These are phyloP conservation scores for Geranium incanum DNA, from an alignment of 441 rosid species.

Conservation along the genomic window DNA sequence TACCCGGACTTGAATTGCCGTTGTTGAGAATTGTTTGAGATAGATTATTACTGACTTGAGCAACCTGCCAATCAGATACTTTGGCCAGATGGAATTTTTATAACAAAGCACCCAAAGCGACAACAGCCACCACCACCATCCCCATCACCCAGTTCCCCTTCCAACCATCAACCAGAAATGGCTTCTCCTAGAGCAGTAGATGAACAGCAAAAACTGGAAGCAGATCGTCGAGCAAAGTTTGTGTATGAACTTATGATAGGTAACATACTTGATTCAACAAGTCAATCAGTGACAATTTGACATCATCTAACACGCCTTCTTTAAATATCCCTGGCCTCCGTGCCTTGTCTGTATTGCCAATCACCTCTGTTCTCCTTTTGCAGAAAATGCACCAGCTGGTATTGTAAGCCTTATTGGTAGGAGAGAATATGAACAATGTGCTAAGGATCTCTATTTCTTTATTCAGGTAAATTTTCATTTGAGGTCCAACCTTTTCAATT, in stretches of 20 bases:
- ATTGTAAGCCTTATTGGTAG: slow-evolving; percentile 82
- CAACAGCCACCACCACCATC: slow-evolving; percentile 33
- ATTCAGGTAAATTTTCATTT: slow-evolving; percentile 56
- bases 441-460: slow-evolving; percentile 85
- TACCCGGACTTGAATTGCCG: neutral
- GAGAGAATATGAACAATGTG: slow-evolving; percentile 87
- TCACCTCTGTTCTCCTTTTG: slow-evolving; percentile 15
- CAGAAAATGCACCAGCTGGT: slow-evolving; percentile 91
- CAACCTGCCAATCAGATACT: slow-evolving; percentile 47
- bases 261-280: slow-evolving; percentile 25
- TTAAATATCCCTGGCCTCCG: no score
- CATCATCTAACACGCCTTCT: neutral
- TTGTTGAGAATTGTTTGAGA: neutral
- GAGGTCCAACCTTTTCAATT: no score
- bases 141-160: slow-evolving; percentile 28
- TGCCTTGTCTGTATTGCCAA: neutral
- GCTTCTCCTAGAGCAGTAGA: slow-evolving; percentile 37
- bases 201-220: slow-evolving; percentile 64
- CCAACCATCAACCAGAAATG: slow-evolving; percentile 21
- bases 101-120: slow-evolving; percentile 88
- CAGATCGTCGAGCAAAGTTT: slow-evolving; percentile 78
- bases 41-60: slow-evolving; percentile 17
- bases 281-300: neutral
- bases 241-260: slow-evolving; percentile 91
- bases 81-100: slow-evolving; percentile 98